Evolutionary conservation across 345 rosid species (phyloP), one percentile per base, ranked within the genome.

Genomic region (Cardamine resedifolia): DNA sequence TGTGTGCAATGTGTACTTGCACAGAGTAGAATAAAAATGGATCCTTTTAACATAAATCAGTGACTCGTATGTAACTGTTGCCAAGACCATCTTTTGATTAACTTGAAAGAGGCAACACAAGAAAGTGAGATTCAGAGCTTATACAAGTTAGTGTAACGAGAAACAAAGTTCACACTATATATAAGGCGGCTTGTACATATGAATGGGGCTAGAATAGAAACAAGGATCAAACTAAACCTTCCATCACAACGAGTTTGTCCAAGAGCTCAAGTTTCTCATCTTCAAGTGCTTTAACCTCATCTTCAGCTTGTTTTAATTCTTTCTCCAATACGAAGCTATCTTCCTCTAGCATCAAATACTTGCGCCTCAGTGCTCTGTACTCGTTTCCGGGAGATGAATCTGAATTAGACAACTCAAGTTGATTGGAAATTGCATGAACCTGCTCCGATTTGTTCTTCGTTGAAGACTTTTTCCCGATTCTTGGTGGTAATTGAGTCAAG

Each of bases 161-260:
- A 61, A 51, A 50, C 62, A 31, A 63, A 10, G n/a, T 9, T 66
- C 6, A 66, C 48, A n/a, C n/a, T n/a, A n/a, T 58, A 67, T 21
- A 2, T 58, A 74, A 50, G n/a, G 62, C n/a, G 23, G 57, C 30
- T 51, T 75, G 63, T 75, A 68, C 64, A 68, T 27, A 67, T 30
- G 55, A 74, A 74, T 27, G 30, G 4, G 56, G 2, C 52, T 26
- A 72, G 8, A 3, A 4, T 12, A 15, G 1, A 16, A 74, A 51
- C 57, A 85, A 78, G 87, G 95, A 84, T 84, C 87, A 21, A 21
- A 94, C 71, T 78, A 94, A 83, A 70, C 99, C 96, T 83, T 95
- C 99, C 78, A 95, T 70, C 41, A 91, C 97, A 31, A 90, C 91
- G 34, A 95, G 97, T 59, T 84, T 84, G 73, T 95, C 96, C 83